Percentiles rank a stretch among this genome's conserved stretches.
phyloP scores from a whole-genome alignment of 495 filamentous ascomycete species.

The Stereocaulon alpinum region DNA sequence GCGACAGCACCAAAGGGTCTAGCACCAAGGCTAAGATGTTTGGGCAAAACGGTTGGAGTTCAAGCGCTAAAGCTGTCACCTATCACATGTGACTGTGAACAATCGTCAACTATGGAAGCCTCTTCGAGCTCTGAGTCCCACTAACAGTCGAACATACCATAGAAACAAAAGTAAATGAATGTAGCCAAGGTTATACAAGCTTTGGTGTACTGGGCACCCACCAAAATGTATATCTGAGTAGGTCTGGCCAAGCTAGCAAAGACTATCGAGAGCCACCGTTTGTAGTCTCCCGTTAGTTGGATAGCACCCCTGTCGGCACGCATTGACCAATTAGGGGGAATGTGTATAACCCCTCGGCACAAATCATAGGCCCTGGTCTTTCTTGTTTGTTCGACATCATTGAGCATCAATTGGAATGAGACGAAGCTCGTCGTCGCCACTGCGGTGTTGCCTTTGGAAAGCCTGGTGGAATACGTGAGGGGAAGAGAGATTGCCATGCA shows the following conservation, averaged over 20 bases:
- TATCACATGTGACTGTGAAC: too few species aligned
- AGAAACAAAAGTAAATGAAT: not conserved
- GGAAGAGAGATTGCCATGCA: constrained; percentile 1
- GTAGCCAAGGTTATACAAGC: not conserved
- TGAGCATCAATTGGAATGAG: not conserved
- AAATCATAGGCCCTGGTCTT: not conserved
- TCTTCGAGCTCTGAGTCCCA: too few species aligned
- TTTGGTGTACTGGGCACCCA: not conserved
- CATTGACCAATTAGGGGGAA: not conserved
- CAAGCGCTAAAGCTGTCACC: too few species aligned
- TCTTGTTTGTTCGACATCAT: not conserved
- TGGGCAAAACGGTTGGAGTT: too few species aligned
- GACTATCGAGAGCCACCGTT: not conserved
- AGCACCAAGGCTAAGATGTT: too few species aligned
- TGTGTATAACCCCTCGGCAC: not conserved
- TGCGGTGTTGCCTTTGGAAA: not conserved
- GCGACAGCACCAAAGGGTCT: too few species aligned
- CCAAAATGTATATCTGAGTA: not conserved
- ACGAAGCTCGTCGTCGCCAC: not conserved
- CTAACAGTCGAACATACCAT: not conserved
- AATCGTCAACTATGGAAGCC: too few species aligned
- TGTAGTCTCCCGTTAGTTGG: not conserved
- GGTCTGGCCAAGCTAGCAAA: constrained; percentile 1
- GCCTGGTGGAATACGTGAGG: not conserved
- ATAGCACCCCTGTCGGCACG: constrained; percentile 2